These are phyloP conservation scores for Hanseniaspora jakobsenii DNA, from an alignment of 805 yeast species.

Conservation along the genomic window DNA sequence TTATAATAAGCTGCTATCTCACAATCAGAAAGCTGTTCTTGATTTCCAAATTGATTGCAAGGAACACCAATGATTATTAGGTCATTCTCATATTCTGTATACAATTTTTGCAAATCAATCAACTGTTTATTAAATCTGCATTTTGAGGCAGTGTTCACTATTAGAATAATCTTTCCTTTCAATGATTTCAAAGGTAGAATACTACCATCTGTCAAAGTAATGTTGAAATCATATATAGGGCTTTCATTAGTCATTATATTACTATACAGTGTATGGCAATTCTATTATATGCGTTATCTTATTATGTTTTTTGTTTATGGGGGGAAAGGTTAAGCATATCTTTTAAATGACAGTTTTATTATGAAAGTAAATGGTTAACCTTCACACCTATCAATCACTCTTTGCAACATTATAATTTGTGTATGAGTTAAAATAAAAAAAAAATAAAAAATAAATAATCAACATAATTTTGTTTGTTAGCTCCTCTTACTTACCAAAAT, in stretches of 20 bases:
- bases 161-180: conserved; percentile 70
- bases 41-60: conserved; percentile 78
- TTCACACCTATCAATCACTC: too few relatives aligned
- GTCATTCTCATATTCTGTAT: conserved; percentile 49
- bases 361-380: too few relatives aligned
- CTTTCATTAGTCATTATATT: neutral
- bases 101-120: conserved; percentile 54
- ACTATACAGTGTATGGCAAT: too few relatives aligned
- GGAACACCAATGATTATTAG: conserved; percentile 72
- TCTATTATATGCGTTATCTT: too few relatives aligned
- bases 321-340: too few relatives aligned
- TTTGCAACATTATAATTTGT: too few relatives aligned
- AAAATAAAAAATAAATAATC: too few relatives aligned
- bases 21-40: conserved; percentile 58
- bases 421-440: too few relatives aligned
- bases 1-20: conserved; percentile 67
- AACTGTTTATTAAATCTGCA: conserved; percentile 77
- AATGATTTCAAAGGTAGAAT: conserved; percentile 45
- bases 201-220: conserved; percentile 47
- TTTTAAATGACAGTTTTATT: too few relatives aligned
- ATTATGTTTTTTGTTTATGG: too few relatives aligned
- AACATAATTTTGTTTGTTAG: too few relatives aligned
- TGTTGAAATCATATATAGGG: conserved; percentile 35
- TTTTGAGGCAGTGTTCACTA: conserved; percentile 85
- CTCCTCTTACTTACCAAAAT: too few relatives aligned